Percentiles rank a stretch among this genome's conserved stretches.
Evolutionary conservation across 257 asterid genomes (phyloP).

Genomic region (Solanum medicagineum): DNA sequence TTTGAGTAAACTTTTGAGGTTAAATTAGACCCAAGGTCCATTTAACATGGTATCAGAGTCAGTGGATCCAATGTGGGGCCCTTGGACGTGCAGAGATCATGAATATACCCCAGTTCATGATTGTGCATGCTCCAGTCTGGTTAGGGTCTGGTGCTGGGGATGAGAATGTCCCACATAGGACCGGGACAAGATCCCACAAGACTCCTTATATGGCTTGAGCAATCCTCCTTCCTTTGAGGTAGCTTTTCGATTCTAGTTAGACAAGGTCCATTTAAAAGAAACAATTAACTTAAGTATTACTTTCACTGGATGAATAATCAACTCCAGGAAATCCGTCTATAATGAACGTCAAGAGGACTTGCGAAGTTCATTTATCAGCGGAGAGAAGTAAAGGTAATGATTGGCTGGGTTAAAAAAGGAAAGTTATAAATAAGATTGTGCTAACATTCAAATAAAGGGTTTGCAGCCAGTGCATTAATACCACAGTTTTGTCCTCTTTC

Average conservation of each 20-base stretch:
- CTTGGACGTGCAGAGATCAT: background rate
- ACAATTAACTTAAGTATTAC: background rate
- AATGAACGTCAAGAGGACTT: background rate
- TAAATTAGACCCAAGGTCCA: background rate
- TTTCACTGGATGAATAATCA: background rate
- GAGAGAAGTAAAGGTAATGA: background rate
- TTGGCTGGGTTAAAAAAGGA: background rate
- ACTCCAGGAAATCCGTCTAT: background rate
- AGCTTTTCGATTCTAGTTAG: background rate
- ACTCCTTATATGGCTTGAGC: background rate
- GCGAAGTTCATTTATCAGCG: background rate
- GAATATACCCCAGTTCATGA: background rate
- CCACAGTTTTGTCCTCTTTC: background rate
- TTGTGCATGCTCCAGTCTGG: background rate
- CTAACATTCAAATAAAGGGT: background rate
- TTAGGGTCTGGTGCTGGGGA: background rate
- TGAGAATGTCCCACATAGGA: background rate
- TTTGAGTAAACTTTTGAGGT: background rate
- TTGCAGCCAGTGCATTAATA: background rate
- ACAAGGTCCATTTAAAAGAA: background rate
- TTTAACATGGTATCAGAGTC: background rate
- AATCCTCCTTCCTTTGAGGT: too few relatives aligned
- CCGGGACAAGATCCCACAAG: background rate
- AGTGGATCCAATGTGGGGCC: background rate
- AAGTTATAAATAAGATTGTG: background rate